Conservation (phyloP, 148 eudicot species). For the Mesembryanthemum crystallinum region DNA sequence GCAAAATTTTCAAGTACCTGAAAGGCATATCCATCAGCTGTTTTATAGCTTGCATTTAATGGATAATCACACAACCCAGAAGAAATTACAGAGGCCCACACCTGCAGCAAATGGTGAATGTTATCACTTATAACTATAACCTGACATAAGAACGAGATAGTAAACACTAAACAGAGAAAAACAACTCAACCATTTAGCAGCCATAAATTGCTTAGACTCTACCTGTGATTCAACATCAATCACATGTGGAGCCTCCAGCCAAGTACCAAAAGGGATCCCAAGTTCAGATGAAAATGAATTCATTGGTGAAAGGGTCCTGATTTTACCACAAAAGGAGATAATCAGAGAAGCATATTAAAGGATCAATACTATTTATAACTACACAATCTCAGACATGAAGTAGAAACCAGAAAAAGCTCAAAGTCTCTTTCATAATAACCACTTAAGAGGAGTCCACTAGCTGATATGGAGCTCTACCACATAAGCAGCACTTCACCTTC, state of each 20-base stretch:
- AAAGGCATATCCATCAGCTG: slow-evolving; percentile 74
- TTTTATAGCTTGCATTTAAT: slow-evolving; percentile 85
- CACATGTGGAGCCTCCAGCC: slow-evolving; percentile 90
- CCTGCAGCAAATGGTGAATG: slow-evolving; percentile 36
- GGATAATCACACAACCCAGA: slow-evolving; percentile 70
- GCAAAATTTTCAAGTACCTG: slow-evolving; percentile 48
- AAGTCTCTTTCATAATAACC: too few relatives aligned
- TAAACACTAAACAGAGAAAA: slow-evolving; percentile 1
- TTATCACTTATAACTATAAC: slow-evolving; percentile 1
- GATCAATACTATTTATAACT: slow-evolving; percentile 7
- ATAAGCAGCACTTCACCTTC: too few relatives aligned
- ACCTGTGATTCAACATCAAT: slow-evolving; percentile 92
- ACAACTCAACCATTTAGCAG: not conserved
- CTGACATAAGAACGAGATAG: slow-evolving; percentile 10
- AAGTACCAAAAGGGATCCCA: slow-evolving; percentile 79
- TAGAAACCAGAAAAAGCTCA: not conserved
- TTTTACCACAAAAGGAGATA: slow-evolving; percentile 16
- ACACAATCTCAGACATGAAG: not conserved
- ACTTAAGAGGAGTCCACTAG: too few relatives aligned
- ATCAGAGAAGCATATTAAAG: not conserved
- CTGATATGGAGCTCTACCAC: too few relatives aligned
- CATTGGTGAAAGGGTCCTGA: slow-evolving; percentile 91
- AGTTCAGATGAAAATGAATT: slow-evolving; percentile 92
- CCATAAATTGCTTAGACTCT: not conserved
- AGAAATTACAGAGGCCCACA: slow-evolving; percentile 76